These are phyloP conservation scores for Suillus plorans DNA, from an alignment of 768 basidiomycete genomes.

Conservation along the genomic window DNA sequence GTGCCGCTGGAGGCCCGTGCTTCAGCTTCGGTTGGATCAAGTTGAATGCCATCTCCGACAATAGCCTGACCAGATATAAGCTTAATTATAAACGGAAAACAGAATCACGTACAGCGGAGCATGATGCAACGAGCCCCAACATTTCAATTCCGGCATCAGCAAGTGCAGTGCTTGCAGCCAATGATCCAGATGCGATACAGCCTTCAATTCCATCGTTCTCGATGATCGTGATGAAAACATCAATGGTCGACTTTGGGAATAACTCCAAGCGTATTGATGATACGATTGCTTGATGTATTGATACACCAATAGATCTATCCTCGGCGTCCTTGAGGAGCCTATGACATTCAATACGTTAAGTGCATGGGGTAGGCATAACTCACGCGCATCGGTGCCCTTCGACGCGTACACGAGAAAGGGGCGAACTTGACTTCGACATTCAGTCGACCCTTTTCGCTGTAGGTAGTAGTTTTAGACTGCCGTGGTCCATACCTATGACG, in stretches of 20 bases:
- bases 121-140: conserved; percentile 83
- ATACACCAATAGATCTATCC: conserved; percentile 78
- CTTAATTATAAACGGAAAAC: conserved; percentile 1
- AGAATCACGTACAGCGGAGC: conserved; percentile 62
- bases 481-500: conserved; percentile 73
- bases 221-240: conserved; percentile 86
- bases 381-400: conserved; percentile 86
- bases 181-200: conserved; percentile 80
- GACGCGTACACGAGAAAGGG: conserved; percentile 80
- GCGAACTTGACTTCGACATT: conserved; percentile 97
- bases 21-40: conserved; percentile 83
- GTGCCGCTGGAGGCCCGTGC: conserved; percentile 53
- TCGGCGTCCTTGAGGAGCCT: conserved; percentile 78
- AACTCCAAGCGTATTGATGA: conserved; percentile 85
- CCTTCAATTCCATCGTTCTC: conserved; percentile 93
- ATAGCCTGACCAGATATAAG: conserved; percentile 45
- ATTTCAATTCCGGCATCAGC: conserved; percentile 94
- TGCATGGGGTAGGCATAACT: conserved; percentile 24
- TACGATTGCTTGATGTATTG: conserved; percentile 82
- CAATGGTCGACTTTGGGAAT: conserved; percentile 92
- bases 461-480: conserved; percentile 76
- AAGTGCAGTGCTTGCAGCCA: conserved; percentile 88
- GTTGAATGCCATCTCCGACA: conserved; percentile 57
- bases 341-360: conserved; percentile 9
- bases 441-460: conserved; percentile 84